These are phyloP conservation scores for Penicillium antarcticum DNA, from an alignment of 495 filamentous ascomycete genomes.

Conservation along the genomic window DNA sequence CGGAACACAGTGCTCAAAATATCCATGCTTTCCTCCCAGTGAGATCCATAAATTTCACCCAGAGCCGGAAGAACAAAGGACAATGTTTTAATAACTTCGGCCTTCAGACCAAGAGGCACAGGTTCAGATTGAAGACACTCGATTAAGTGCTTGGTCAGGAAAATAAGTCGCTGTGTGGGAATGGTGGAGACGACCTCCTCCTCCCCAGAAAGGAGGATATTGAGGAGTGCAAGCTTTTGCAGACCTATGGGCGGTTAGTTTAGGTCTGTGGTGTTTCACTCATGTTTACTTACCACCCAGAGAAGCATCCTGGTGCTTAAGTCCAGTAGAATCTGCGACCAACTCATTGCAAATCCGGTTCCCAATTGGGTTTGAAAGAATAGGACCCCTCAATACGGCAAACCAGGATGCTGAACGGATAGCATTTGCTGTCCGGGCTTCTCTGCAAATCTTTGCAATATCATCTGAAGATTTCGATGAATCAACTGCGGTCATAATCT, in stretches of 20 bases:
- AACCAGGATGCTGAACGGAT: conserved; percentile 42
- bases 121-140: conserved; percentile 61
- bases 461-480: conserved; percentile 30
- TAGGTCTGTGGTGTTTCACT: neutral
- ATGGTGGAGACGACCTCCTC: conserved; percentile 51
- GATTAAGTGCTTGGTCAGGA: conserved; percentile 75
- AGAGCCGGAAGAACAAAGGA: conserved; percentile 65
- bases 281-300: conserved; percentile 36
- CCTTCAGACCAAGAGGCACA: conserved; percentile 32
- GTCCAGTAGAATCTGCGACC: conserved; percentile 55
- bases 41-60: conserved; percentile 74
- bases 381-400: conserved; percentile 28
- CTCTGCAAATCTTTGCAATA: conserved; percentile 32
- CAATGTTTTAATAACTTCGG: conserved; percentile 61
- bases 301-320: conserved; percentile 38
- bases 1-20: conserved; percentile 55
- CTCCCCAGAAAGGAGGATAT: conserved; percentile 52
- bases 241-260: conserved; percentile 39
- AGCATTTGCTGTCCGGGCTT: conserved; percentile 34
- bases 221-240: conserved; percentile 54
- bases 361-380: conserved; percentile 35
- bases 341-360: conserved; percentile 55
- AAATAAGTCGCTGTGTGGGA: conserved; percentile 76
- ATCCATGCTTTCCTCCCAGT: conserved; percentile 70
- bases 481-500: conserved; percentile 31